Base-by-base conservation (phyloP, 1,284 basidiomycete species). In the Exobasidium cylindrosporum region DNA sequence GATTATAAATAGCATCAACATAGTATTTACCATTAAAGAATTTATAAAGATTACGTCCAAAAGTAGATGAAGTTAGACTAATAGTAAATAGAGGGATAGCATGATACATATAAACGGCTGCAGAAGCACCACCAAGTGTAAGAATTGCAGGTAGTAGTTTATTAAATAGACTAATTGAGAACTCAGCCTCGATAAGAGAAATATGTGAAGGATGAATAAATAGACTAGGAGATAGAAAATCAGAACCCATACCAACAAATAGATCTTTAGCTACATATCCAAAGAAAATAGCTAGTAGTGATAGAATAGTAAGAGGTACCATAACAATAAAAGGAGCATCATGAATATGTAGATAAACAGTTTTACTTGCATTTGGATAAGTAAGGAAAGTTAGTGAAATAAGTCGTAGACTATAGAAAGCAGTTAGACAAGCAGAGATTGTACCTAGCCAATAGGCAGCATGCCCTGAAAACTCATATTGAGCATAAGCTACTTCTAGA, bases 351-450 rank as follows among this genome's bases (percentile, higher is more conserved):
- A 68, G 53, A 66, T 80, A 80, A 62, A 73, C 73, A 54, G 60
- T 66, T 71, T 78, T 76, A 66, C 69, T 63, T 57, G 73, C 78
- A 69, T 78, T 76, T 66, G 79, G 77, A 55, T 66, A 68, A 61
- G 76, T 78, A 61, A 80, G 78, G 68, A 81, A 80, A 59, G 77
- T 70, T 70, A 80, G 68, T 60, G 73, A 69, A 46, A 81, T 72
- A 58, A 80, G 71, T 62, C 80, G 76, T 62, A 79, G 72, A 69
- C 75, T 78, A 70, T 81, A 81, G 64, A 80, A 81, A 46, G 78
- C 76, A 56, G 80, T 81, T 61, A 81, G 72, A 55, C 73, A 65
- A 59, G 80, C 80, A 61, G 76, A 72, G 58, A 79, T 64, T 63
- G 80, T 80, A 58, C 80, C 80, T 65, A 80, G 66, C 70, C 71